A percentile compares a stretch with the other conserved stretches of the same genome.
phyloP scores from a whole-genome alignment of 306 rosid species.

The Cicer chorassanicum region DNA sequence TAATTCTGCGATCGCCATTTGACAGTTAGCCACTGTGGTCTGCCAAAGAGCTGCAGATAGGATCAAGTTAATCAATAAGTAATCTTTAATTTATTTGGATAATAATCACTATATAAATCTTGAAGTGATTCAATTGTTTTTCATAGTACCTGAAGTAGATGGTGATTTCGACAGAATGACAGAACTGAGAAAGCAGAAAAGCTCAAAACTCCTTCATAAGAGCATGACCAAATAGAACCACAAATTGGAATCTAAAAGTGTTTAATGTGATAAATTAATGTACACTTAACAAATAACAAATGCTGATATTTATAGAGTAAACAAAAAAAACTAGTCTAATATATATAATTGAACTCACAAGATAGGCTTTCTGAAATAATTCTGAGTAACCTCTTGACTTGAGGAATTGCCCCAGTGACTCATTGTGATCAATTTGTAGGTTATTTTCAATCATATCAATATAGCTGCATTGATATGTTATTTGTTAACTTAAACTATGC shows the following conservation, averaged over 20 bases:
- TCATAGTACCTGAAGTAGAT: slow-evolving; percentile 76
- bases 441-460: slow-evolving; percentile 74
- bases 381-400: slow-evolving; percentile 77
- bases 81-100: slow-evolving; percentile 1
- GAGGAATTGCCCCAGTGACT: slow-evolving; percentile 73
- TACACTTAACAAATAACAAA: slow-evolving; percentile 4
- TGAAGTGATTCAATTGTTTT: background rate
- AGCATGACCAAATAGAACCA: slow-evolving; percentile 90
- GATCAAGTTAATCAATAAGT: slow-evolving; percentile 33
- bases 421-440: slow-evolving; percentile 74
- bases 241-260: slow-evolving; percentile 75
- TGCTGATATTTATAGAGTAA: background rate
- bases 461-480: slow-evolving; percentile 55
- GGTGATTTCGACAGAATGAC: slow-evolving; percentile 83
- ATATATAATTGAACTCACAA: slow-evolving; percentile 56
- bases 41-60: slow-evolving; percentile 70
- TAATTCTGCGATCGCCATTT: slow-evolving; percentile 74
- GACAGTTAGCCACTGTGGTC: slow-evolving; percentile 95
- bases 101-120: background rate
- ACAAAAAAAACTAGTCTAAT: background rate
- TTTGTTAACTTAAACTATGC: background rate
- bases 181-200: slow-evolving; percentile 86
- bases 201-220: slow-evolving; percentile 76
- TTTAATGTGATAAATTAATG: slow-evolving; percentile 1
- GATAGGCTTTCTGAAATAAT: slow-evolving; percentile 79